Conservation (phyloP, 164 flowering plant genomes). For the Chimonanthus salicifolius region DNA sequence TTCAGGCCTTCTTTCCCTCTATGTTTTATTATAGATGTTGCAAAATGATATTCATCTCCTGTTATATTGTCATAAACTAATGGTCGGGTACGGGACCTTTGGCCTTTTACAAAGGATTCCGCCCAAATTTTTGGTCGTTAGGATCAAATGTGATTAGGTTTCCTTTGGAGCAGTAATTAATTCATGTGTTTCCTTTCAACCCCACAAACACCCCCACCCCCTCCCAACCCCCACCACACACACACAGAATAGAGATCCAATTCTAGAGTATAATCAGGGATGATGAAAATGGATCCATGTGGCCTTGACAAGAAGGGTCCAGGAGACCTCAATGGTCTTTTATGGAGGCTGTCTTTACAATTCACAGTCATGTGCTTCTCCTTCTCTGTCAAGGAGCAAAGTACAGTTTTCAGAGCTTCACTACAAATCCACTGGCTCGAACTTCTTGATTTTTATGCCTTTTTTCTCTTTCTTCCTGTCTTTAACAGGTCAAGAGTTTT, state of each 20-base stretch:
- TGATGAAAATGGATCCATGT: too few relatives aligned
- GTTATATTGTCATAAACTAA: not conserved
- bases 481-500: constrained; percentile 28
- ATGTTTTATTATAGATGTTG: not conserved
- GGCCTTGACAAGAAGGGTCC: too few relatives aligned
- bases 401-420: not conserved
- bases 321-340: not conserved
- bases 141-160: constrained; percentile 87
- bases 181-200: not conserved
- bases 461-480: not conserved
- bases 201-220: too few relatives aligned
- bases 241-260: too few relatives aligned
- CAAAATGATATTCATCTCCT: not conserved
- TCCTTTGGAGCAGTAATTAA: constrained; percentile 63
- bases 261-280: too few relatives aligned
- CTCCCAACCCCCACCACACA: too few relatives aligned
- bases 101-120: constrained; percentile 87
- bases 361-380: not conserved
- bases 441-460: not conserved
- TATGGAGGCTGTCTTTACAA: not conserved
- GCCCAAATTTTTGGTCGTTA: constrained; percentile 75
- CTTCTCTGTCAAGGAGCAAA: not conserved
- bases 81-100: constrained; percentile 51
- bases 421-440: not conserved
- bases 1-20: not conserved